Evolutionary conservation across 2,329 filamentous ascomycete genomes (phyloP), one percentile per base, ranked within the genome.

Genomic region (Botrytis deweyae): DNA sequence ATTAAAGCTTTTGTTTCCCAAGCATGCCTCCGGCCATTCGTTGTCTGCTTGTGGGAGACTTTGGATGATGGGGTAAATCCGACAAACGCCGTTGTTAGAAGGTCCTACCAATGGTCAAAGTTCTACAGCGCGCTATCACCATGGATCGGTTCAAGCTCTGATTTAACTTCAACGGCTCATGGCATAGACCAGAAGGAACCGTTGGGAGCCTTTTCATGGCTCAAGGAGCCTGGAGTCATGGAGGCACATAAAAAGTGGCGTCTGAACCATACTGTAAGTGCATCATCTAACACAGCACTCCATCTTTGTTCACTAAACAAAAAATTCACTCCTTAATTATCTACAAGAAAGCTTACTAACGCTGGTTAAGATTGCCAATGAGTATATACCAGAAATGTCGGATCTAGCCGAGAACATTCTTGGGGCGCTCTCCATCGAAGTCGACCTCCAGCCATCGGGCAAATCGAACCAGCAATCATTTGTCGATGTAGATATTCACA

Each of bases 151-250:
- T 76, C 76, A 46, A 73, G 74, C 22, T 63, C 72, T 8, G 75
- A 76, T 16, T 49, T 74, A 22, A 59, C 42, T 10, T 73, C 44
- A 16, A 46, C 29, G 25, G 20, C 52, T 63, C 33, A 22, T 42
- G 38, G 49, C 12, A 69, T 49, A 46, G 29, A 49, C 6, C 63
- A 61, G 25, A 72, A 76, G 33, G 72, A 79, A 46, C 79, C 79
- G 18, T 66, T 80, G 4, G 77, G 78, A 4, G 79, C 78, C 29
- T 73, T 80, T 52, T 77, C 77, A 73, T 80, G 78, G 78, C 72
- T 80, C 42, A 80, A 80, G 71, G 72, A 73, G n/a, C 76, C 76
- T n/a, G 73, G 76, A 18, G 76, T 76, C n/a, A 80, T 80, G 77
- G 63, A 75, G n/a, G 76, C 76, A 10, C 78, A 80, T 62, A 72